These are phyloP conservation scores for Mycena maculata DNA, from an alignment of 768 basidiomycete genomes.

Conservation along the genomic window DNA sequence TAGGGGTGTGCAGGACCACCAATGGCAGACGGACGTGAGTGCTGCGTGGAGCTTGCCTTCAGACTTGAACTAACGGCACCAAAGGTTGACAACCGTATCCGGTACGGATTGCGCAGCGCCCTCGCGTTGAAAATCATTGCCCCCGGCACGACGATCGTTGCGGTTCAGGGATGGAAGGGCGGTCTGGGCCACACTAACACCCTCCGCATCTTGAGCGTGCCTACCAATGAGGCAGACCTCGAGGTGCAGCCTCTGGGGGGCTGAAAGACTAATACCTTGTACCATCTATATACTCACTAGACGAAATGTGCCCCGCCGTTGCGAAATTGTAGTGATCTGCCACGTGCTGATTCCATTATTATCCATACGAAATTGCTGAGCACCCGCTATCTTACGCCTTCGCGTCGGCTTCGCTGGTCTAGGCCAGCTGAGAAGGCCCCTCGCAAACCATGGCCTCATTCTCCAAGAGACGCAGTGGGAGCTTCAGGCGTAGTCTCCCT, in stretches of 20 bases:
- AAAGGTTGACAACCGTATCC: constrained; percentile 92
- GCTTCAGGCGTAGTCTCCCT: constrained; percentile 32
- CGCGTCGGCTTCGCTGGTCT: too few species aligned
- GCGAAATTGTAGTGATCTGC: neutral
- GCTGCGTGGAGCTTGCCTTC: neutral
- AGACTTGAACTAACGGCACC: constrained; percentile 44
- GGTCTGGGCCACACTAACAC: constrained; percentile 97
- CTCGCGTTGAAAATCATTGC: constrained; percentile 87
- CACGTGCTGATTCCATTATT: constrained; percentile 3
- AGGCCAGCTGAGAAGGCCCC: constrained; percentile 1
- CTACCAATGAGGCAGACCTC: constrained; percentile 83
- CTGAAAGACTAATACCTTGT: constrained; percentile 29
- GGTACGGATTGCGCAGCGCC: constrained; percentile 88
- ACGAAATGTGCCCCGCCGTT: neutral
- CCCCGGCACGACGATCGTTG: constrained; percentile 89
- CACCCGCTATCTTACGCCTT: too few species aligned
- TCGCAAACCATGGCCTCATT: constrained; percentile 38
- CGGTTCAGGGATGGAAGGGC: constrained; percentile 99
- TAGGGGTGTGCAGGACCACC: constrained; percentile 85
- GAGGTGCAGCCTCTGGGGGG: constrained; percentile 70
- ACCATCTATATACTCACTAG: neutral
- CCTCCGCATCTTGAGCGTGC: constrained; percentile 84
- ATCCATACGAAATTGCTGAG: too few species aligned
- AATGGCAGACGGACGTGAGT: constrained; percentile 98
- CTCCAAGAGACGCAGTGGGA: constrained; percentile 31